Base-by-base conservation (phyloP, 306 rosid genomes). In the Acacia confusa region DNA sequence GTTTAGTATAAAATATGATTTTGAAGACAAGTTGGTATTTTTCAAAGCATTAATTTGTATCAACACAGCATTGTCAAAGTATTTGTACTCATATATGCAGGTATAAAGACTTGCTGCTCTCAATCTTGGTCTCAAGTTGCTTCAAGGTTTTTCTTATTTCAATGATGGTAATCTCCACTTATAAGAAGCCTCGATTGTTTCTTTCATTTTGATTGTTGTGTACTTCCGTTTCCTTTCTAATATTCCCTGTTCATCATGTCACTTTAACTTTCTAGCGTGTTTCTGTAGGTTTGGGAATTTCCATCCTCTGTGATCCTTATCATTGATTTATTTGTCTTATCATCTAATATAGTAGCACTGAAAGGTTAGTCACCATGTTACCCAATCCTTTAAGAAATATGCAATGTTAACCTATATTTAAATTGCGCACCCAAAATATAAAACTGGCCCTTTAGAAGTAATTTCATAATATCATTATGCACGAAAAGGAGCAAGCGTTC, bases 211-310 rank as follows among this genome's bases (percentile, higher is more conserved):
- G 45, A 30, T 61, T 78, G 55, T 50, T 48, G 20, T 58, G 70
- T 27, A 55, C 30, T 72, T 80, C 41, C 20, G 60, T 36, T 70
- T 66, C 40, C 47, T 38, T 65, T 61, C 30, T 41, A 53, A 38
- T 19, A 47, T 74, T 66, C 24, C 16, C 67, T 22, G 57, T 82
- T 81, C 25, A 67, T 66, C 11, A 64, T 40, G 75, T 66, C 61
- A 74, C 57, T 81, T 77, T 84, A 74, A 89, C 57, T 52, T 72
- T 68, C 25, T 63, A 50, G 61, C 52, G 16, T 55, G 74, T 48
- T 86, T 72, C 72, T 83, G 78, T 84, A 95, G 99, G 93, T 92
- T 24, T 93, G 99, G 99, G 97, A 93, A 82, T 95, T 89, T 82
- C 97, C 94, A 47, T 87, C 99, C 66, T 86, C 93, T 24, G 90